Evolutionary conservation across 306 rosid genomes (phyloP).

Genomic region (Luffa acutangula): DNA sequence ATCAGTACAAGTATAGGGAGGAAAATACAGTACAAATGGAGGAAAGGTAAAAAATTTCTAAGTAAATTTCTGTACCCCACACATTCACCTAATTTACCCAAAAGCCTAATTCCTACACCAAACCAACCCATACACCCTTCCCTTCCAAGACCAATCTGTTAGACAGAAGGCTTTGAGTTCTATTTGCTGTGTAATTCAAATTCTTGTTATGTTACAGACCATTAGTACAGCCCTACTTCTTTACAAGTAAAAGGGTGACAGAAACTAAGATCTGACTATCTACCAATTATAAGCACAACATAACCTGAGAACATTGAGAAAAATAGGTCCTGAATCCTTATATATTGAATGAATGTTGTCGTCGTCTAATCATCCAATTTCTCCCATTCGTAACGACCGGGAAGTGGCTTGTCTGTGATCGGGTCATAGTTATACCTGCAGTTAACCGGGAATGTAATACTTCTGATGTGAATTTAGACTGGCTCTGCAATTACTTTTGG

Average conservation of each 20-base stretch:
- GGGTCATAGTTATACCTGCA: conserved; percentile 97
- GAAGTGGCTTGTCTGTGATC: conserved; percentile 68
- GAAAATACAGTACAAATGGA: conserved; percentile 51
- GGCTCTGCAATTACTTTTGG: not conserved
- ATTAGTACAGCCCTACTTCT: conserved; percentile 54
- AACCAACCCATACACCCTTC: conserved; percentile 23
- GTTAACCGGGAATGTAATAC: not conserved
- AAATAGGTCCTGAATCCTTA: conserved; percentile 24
- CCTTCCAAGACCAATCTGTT: conserved; percentile 59
- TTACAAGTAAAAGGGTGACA: conserved; percentile 86
- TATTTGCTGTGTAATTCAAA: conserved; percentile 34
- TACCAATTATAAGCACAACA: conserved; percentile 21
- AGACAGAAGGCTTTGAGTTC: conserved; percentile 69
- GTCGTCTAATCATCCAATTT: conserved; percentile 45
- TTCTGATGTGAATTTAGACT: not conserved
- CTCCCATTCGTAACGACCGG: conserved; percentile 82
- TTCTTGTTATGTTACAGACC: conserved; percentile 19
- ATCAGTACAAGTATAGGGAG: conserved; percentile 75
- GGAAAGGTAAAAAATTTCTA: conserved; percentile 22
- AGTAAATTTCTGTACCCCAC: conserved; percentile 66
- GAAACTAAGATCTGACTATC: conserved; percentile 54
- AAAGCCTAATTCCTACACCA: conserved; percentile 39
- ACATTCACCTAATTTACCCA: conserved; percentile 38
- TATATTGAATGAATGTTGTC: conserved; percentile 22
- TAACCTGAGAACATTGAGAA: conserved; percentile 29